Evolutionary conservation across 1,284 basidiomycete genomes (phyloP), one percentile per base, ranked within the genome.

Genomic region (Ceraceosorus guamensis): DNA sequence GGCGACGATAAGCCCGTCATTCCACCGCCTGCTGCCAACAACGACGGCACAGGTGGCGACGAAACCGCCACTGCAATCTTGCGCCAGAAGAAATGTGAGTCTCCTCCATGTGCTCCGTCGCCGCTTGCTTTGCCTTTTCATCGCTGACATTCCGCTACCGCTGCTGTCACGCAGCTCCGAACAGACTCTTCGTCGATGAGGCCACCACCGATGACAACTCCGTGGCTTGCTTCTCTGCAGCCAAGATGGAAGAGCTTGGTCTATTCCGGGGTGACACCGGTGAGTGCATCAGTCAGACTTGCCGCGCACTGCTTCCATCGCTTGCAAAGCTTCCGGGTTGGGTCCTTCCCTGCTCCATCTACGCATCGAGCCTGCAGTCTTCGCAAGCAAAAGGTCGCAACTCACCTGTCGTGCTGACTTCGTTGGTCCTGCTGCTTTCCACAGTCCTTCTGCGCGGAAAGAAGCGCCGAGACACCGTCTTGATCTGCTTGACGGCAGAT

Each of bases 401-500:
- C 24, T 1, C 2, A 24, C 24, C 24, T 24, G 24, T 24, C n/a
- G 1, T 8, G 24, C 24, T 24, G 24, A 24, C 24, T 24, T 24
- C 24, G 3, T 2, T 24, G 2, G 24, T 24, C 24, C 24, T 24
- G 24, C 24, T 24, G 24, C 24, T 32, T 2, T 34, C 34, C 4
- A 11, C 46, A 62, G 60, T 71, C n/a, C 52, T 76, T 6, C 53
- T 73, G 43, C 59, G 70, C 6, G 91, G 91, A 53, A 96, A 96
- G 84, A 92, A 93, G 81, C 86, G 92, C 73, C 85, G 87, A 67
- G 91, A 95, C 73, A 70, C 76, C 59, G 93, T 97, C 47, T 84
- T 98, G 59, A 97, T 98, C 77, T 93, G 90, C 71, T 79, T 99
- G 68, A 88, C 87, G 71, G 89, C 89, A 55, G 95, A 98, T 72